phyloP scores from a whole-genome alignment of 768 basidiomycete genomes.

The Glaciozyma martinii region DNA sequence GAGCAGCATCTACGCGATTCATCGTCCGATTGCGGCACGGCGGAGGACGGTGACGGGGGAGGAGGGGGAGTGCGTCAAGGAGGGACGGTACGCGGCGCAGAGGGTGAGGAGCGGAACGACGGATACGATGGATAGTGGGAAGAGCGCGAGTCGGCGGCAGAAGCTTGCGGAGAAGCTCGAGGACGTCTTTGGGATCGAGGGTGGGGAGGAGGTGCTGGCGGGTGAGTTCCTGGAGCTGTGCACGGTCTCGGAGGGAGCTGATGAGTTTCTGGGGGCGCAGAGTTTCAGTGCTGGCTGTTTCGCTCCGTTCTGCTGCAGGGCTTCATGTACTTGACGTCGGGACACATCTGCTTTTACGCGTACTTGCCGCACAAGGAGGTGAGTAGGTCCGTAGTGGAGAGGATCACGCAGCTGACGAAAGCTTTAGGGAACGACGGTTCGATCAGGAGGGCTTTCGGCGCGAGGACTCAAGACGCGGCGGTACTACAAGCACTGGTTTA shows the following conservation, averaged over 20 bases:
- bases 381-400: constrained; percentile 54
- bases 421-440: constrained; percentile 77
- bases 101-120: not conserved
- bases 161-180: constrained; percentile 77
- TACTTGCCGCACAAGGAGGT: constrained; percentile 32
- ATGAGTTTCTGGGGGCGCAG: not conserved
- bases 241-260: not conserved
- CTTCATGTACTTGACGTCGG: constrained; percentile 91
- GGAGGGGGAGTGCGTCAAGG: constrained; percentile 1
- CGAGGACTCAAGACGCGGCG: constrained; percentile 74
- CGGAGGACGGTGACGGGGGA: constrained; percentile 7
- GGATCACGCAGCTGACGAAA: constrained; percentile 43
- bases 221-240: constrained; percentile 43
- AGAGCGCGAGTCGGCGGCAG: constrained; percentile 3
- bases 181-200: constrained; percentile 74
- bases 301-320: constrained; percentile 71
- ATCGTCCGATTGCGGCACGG: constrained; percentile 16
- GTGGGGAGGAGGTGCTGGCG: constrained; percentile 73
- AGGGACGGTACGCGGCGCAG: not conserved
- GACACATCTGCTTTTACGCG: constrained; percentile 77
- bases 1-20: constrained; percentile 20
- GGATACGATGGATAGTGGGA: not conserved
- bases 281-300: constrained; percentile 33
- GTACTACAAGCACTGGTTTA: constrained; percentile 93
- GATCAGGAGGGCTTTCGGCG: constrained; percentile 82